Conservation (phyloP, 2,329 filamentous ascomycete species). For the Camillea tinctor region DNA sequence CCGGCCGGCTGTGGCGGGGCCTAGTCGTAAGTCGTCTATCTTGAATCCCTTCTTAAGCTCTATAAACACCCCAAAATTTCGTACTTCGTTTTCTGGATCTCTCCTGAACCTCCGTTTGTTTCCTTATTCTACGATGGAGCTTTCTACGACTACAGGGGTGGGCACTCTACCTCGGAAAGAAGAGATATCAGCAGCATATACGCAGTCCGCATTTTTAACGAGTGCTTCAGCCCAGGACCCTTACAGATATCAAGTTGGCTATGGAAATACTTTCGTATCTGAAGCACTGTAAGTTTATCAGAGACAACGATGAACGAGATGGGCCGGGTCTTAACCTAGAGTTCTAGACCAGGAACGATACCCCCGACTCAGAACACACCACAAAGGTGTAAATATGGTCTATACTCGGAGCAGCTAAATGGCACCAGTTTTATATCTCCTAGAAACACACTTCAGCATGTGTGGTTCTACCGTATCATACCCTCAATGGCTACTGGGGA, state of each 20-base stretch:
- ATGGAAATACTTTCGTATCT: conserved; percentile 22
- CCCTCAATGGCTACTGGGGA: conserved; percentile 27
- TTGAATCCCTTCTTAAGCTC: neutral
- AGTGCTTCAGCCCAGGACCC: conserved; percentile 13
- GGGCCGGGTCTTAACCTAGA: neutral
- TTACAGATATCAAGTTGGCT: conserved; percentile 23
- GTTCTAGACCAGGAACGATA: conserved; percentile 6
- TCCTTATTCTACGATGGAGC: neutral
- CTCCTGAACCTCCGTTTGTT: neutral
- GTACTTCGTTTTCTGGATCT: neutral
- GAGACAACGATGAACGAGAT: neutral
- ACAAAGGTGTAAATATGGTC: conserved; percentile 27
- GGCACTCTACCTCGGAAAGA: neutral
- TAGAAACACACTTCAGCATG: conserved; percentile 22
- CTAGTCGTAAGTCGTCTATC: neutral
- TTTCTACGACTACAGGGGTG: neutral
- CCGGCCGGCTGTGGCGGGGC: neutral
- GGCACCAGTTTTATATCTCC: conserved; percentile 28
- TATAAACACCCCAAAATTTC: neutral
- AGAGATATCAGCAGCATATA: conserved; percentile 4
- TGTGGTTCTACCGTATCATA: conserved; percentile 33
- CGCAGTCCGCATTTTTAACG: conserved; percentile 15
- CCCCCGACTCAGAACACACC: conserved; percentile 22
- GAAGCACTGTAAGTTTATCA: conserved; percentile 19
- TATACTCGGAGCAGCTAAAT: conserved; percentile 32